Conservation (phyloP, 768 basidiomycete species). For the Psilocybe cyanescens region DNA sequence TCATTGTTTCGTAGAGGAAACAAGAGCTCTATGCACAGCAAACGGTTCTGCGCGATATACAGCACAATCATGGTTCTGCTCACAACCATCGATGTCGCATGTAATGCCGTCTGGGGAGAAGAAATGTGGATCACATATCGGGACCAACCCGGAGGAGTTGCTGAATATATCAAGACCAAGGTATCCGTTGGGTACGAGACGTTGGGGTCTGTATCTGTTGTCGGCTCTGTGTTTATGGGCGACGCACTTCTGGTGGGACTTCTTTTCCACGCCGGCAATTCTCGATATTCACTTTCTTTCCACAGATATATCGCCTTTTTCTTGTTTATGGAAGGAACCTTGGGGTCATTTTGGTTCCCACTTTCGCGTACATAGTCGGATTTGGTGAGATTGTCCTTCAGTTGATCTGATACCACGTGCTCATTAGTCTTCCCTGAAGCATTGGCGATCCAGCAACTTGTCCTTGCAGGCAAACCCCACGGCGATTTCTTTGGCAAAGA, state of each 20-base stretch:
- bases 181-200: slow-evolving; percentile 32
- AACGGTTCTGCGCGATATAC: slow-evolving; percentile 24
- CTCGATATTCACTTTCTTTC: background rate
- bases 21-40: slow-evolving; percentile 13
- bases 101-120: slow-evolving; percentile 32
- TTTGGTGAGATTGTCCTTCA: slow-evolving; percentile 23
- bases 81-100: slow-evolving; percentile 26
- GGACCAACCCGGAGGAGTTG: slow-evolving; percentile 26
- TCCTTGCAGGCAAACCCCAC: slow-evolving; percentile 37
- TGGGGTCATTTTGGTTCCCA: slow-evolving; percentile 23
- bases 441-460: slow-evolving; percentile 39
- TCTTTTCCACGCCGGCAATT: background rate
- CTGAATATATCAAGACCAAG: slow-evolving; percentile 22
- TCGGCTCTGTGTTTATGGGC: slow-evolving; percentile 31
- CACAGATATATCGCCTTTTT: slow-evolving; percentile 31
- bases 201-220: slow-evolving; percentile 25
- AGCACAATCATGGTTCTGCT: slow-evolving; percentile 28
- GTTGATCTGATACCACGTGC: background rate
- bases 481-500: slow-evolving; percentile 40
- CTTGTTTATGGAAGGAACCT: slow-evolving; percentile 27
- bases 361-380: slow-evolving; percentile 25
- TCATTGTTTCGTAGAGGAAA: slow-evolving; percentile 15
- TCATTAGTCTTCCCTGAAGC: slow-evolving; percentile 9
- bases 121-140: slow-evolving; percentile 33
- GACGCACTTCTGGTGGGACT: slow-evolving; percentile 29